Evolutionary conservation across 768 basidiomycete genomes (phyloP), one percentile per base, ranked within the genome.

Genomic region (Harrya chromipes): DNA sequence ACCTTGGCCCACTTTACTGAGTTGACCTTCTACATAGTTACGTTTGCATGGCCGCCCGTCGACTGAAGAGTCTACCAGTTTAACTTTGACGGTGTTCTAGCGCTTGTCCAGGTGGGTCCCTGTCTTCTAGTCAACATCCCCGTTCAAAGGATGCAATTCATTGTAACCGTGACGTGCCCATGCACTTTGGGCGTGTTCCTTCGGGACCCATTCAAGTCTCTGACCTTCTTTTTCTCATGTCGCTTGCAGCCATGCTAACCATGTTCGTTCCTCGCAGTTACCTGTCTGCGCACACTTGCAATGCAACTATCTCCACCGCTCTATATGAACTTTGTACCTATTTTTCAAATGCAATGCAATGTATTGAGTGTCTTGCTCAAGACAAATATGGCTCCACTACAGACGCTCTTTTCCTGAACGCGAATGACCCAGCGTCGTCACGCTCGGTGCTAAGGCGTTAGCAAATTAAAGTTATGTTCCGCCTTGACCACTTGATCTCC

Each of bases 161-260:
- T 72, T 76, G 69, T 70, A 73, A 68, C 45, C 68, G 72, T 73
- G 82, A 84, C 74, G 83, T 80, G 82, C 72, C 14, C 33, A 33
- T 68, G 75, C 78, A 79, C 79, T 29, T 56, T 83, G 82, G 73
- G 76, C 73, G 72, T 64, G 67, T 78, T 82, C 82, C 81, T 81
- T 80, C 70, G 74, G 83, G 79, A 84, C 76, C 81, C 82, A 85
- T 86, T 86, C 84, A 85, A 86, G 84, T 85, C 83, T 80, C 84
- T 85, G 84, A 85, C 33, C 44, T 52, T 55, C 26, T 41, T 41
- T 36, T 46, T 23, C 36, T n/a, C 43, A 35, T 41, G 13, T n/a
- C 10, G 4, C 36, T n/a, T 47, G 40, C 16, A 12, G 33, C 4
- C 16, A 43, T 42, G 46, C 64, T 66, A 49, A 65, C 50, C 36